These are phyloP conservation scores for Quercus agrifolia DNA, from an alignment of 306 rosid species.

Conservation along the genomic window DNA sequence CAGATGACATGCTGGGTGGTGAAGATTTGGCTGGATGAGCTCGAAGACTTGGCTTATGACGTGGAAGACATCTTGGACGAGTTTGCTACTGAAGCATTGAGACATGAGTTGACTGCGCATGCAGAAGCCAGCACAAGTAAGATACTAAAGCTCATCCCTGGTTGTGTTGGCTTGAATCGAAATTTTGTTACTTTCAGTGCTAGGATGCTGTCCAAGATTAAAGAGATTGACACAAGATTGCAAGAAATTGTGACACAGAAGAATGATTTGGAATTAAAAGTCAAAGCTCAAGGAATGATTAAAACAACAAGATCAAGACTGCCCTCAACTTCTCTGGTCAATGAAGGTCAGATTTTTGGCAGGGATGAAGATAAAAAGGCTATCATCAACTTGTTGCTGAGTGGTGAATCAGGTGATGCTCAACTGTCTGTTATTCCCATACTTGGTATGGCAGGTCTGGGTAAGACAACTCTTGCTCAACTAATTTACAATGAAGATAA, in stretches of 20 bases:
- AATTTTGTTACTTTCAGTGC: not conserved
- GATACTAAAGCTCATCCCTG: not conserved
- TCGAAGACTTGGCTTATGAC: slow-evolving; percentile 9
- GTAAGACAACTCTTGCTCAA: not conserved
- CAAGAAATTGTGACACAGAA: too few species aligned
- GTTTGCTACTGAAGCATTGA: not conserved
- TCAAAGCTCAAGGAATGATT: not conserved
- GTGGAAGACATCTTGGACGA: slow-evolving; percentile 25
- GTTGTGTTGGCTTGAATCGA: not conserved
- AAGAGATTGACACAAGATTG: too few species aligned
- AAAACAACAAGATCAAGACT: not conserved
- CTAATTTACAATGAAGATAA: not conserved
- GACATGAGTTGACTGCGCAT: not conserved
- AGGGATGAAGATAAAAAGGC: too few species aligned
- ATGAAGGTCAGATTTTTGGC: not conserved
- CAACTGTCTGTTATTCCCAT: not conserved
- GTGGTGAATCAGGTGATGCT: too few species aligned
- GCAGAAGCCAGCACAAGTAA: not conserved
- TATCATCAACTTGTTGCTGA: too few species aligned
- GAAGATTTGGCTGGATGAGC: slow-evolving; percentile 6
- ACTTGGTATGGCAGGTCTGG: not conserved
- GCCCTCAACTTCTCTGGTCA: not conserved
- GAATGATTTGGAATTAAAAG: not conserved
- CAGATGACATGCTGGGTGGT: not conserved
- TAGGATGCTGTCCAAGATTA: not conserved